Percentiles rank a stretch among this genome's conserved stretches.
Evolutionary conservation across 345 rosid genomes (phyloP).

Genomic region (Salix caprea): DNA sequence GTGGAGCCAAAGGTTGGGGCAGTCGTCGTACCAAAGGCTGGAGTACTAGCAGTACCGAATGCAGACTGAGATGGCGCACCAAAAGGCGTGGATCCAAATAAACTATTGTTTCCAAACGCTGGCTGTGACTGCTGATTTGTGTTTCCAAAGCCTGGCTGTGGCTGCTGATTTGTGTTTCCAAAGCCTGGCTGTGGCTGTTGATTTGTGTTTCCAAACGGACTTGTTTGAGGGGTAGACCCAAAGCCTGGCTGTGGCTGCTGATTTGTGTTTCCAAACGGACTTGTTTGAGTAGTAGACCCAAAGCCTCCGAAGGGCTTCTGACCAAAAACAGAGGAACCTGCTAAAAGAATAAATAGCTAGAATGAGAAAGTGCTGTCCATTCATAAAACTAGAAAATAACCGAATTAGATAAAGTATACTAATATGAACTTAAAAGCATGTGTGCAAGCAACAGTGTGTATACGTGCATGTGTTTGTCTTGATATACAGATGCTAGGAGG

Average conservation of each 20-base stretch:
- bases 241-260: conserved; percentile 75
- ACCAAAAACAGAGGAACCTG: conserved; percentile 67
- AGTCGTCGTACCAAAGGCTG: conserved; percentile 21
- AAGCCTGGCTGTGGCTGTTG: conserved; percentile 75
- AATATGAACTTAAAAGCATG: background rate
- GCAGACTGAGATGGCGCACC: conserved; percentile 50
- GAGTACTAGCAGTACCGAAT: conserved; percentile 25
- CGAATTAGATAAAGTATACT: background rate
- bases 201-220: conserved; percentile 36
- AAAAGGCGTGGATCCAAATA: conserved; percentile 71
- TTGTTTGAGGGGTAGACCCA: too few species aligned
- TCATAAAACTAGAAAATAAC: background rate
- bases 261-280: conserved; percentile 57
- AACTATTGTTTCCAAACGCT: conserved; percentile 49
- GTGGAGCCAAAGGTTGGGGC: conserved; percentile 51
- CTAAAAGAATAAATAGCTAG: background rate
- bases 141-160: conserved; percentile 72
- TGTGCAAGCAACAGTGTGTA: background rate
- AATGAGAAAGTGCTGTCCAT: background rate
- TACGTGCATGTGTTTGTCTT: background rate
- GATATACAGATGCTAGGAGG: background rate
- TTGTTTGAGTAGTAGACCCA: conserved; percentile 59
- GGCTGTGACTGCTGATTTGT: conserved; percentile 67
- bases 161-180: conserved; percentile 44
- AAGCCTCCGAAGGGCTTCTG: conserved; percentile 79